A percentile compares a stretch with the other conserved stretches of the same genome.
phyloP scores from a whole-genome alignment of 768 basidiomycete genomes.

The Pisolithus albus region DNA sequence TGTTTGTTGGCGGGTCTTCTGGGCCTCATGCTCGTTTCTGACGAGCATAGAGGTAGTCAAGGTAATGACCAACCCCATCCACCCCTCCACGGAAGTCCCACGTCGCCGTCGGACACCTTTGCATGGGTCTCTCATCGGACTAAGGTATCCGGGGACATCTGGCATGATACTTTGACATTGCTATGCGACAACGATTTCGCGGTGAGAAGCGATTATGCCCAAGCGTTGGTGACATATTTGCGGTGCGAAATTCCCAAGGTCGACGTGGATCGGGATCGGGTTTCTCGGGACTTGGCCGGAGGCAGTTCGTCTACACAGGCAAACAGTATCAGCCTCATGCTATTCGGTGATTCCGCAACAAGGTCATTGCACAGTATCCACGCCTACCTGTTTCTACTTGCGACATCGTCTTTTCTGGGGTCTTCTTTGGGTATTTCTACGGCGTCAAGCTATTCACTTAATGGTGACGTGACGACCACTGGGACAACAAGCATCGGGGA shows the following conservation, averaged over 20 bases:
- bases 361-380: slow-evolving; percentile 76
- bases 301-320: slow-evolving; percentile 41
- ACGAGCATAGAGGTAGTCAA: slow-evolving; percentile 28
- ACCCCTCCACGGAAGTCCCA: slow-evolving; percentile 23
- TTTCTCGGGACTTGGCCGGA: slow-evolving; percentile 40
- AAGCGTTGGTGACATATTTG: slow-evolving; percentile 70
- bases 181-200: slow-evolving; percentile 72
- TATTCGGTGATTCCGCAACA: slow-evolving; percentile 53
- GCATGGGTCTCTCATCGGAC: slow-evolving; percentile 50
- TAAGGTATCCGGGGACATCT: slow-evolving; percentile 71
- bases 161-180: slow-evolving; percentile 86
- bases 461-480: slow-evolving; percentile 22
- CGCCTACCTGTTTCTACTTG: slow-evolving; percentile 74
- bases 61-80: slow-evolving; percentile 18
- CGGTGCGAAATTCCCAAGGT: slow-evolving; percentile 64
- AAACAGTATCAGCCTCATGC: slow-evolving; percentile 40
- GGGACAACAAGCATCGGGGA: slow-evolving; percentile 29
- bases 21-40: slow-evolving; percentile 62
- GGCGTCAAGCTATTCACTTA: slow-evolving; percentile 34
- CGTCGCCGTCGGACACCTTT: slow-evolving; percentile 18
- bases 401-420: slow-evolving; percentile 62
- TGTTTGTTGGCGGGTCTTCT: slow-evolving; percentile 63
- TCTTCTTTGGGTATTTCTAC: slow-evolving; percentile 33
- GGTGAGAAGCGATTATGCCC: slow-evolving; percentile 75
- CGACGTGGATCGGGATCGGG: slow-evolving; percentile 42